These are phyloP conservation scores for Myxozyma kluyveri DNA, from an alignment of 805 yeast species.

Conservation along the genomic window DNA sequence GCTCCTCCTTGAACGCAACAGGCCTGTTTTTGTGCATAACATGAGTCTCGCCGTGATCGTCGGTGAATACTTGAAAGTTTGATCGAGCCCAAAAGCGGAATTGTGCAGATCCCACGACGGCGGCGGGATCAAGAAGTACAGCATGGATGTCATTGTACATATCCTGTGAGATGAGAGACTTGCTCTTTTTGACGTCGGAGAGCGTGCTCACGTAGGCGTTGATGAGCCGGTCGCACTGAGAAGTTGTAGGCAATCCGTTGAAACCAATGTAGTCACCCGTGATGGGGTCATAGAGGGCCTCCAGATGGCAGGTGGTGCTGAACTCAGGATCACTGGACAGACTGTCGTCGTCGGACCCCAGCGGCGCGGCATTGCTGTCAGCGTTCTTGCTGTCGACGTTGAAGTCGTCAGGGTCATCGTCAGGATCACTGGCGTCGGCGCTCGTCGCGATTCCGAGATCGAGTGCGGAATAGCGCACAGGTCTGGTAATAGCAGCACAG, in stretches of 20 bases:
- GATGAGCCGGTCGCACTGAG: constrained; percentile 19
- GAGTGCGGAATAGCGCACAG: no score
- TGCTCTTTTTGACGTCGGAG: constrained; percentile 22
- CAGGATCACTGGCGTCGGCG: background rate
- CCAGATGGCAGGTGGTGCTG: constrained; percentile 8
- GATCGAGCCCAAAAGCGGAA: constrained; percentile 27
- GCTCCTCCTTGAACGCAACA: constrained; percentile 26
- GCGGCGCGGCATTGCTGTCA: background rate
- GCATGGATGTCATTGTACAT: constrained; percentile 21
- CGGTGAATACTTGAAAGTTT: constrained; percentile 19
- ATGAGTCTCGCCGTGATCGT: background rate
- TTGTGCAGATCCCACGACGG: constrained; percentile 16
- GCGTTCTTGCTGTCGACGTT: background rate
- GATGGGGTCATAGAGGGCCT: constrained; percentile 20
- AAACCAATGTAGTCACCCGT: constrained; percentile 23
- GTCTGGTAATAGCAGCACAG: no score
- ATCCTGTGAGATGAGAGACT: constrained; percentile 22
- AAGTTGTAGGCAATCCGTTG: constrained; percentile 24
- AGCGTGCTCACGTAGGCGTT: constrained; percentile 26
- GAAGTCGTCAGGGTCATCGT: background rate
- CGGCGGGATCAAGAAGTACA: constrained; percentile 9
- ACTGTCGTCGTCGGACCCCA: constrained; percentile 1
- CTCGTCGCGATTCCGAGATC: no score
- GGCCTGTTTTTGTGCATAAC: constrained; percentile 27
- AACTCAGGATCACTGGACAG: background rate